Evolutionary conservation across 768 basidiomycete genomes (phyloP).

Genomic region (Collybia nuda): DNA sequence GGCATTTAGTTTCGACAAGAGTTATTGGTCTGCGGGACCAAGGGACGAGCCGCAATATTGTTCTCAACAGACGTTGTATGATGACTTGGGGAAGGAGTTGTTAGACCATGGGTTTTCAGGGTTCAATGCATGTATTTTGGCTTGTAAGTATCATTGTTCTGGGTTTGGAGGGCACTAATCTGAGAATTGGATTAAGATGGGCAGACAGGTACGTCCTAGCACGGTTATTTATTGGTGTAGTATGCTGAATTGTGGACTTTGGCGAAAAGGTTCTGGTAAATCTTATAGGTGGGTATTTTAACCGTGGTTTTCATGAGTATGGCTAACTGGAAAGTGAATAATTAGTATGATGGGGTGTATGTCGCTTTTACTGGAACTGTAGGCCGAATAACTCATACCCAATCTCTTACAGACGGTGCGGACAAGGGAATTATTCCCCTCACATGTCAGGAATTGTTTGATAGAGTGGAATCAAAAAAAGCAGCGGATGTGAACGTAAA

Average conservation of each 20-base stretch:
- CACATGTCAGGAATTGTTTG: slow-evolving; percentile 91
- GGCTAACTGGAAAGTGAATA: slow-evolving; percentile 6
- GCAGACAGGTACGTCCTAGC: slow-evolving; percentile 70
- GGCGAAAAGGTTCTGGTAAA: slow-evolving; percentile 75
- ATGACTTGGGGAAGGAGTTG: slow-evolving; percentile 91
- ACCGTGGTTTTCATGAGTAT: no score
- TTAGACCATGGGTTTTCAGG: slow-evolving; percentile 95
- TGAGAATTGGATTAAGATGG: slow-evolving; percentile 46
- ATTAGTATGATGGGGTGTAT: slow-evolving; percentile 92
- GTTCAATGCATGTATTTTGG: slow-evolving; percentile 98
- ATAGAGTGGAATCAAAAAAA: slow-evolving; percentile 70
- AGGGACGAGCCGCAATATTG: slow-evolving; percentile 90
- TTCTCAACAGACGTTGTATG: slow-evolving; percentile 91
- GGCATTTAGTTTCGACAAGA: slow-evolving; percentile 95
- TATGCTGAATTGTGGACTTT: slow-evolving; percentile 4
- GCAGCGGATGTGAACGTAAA: slow-evolving; percentile 63
- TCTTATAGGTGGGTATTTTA: slow-evolving; percentile 72
- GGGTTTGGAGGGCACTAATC: neutral
- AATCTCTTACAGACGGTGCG: slow-evolving; percentile 63
- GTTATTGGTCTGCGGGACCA: slow-evolving; percentile 93
- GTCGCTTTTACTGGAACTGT: slow-evolving; percentile 29
- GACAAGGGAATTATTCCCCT: slow-evolving; percentile 99
- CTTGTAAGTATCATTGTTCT: slow-evolving; percentile 67
- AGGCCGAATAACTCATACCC: neutral
- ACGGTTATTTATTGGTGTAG: neutral